Evolutionary conservation across 192 early-diverging fungal species (phyloP), one percentile per base, ranked within the genome.

Genomic region (Powellomyces hirtus): DNA sequence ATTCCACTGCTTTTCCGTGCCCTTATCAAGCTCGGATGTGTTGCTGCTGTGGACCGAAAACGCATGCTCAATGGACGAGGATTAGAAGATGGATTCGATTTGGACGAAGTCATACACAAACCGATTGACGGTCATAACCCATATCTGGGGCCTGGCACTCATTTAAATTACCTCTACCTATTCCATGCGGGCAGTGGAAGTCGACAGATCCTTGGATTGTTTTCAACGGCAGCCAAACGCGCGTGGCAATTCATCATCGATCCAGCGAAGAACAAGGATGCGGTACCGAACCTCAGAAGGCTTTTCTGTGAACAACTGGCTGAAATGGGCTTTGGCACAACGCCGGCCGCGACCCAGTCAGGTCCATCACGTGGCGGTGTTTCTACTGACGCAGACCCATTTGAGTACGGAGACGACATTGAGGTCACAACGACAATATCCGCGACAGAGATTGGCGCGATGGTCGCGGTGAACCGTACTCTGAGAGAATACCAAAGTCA

Each of bases 221-320:
- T 92, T 22, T 78, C 81, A n/a, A 86, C 92, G 0, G 74, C 77
- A n/a, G 29, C 79, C 0, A 66, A 66, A 31, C 62, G 77, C 16
- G 81, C 83, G n/a, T 72, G 82, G 56, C 80, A 94, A n/a, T 91
- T 88, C 80, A 77, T 95, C 14, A 89, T 94, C 5, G 91, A 91
- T 72, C 73, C 86, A 6, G 80, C 70, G 7, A 66, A 78, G 10
- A 81, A 81, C 35, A 77, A 78, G 37, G 77, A 86, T 42, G 89
- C 86, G 44, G 68, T 96, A 18, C 94, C 94, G 18, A 91, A 91
- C 46, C 62, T 93, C 18, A 76, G 74, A 20, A 71, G 82, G 1
- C 70, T 91, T 20, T 96, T 95, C 67, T 72, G 75, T 36, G 84
- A 92, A 53, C 33, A 70, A 59, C 66, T 58, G 7, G 55, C 55